These are phyloP conservation scores for Tylopilus subfusipes DNA, from an alignment of 768 basidiomycete species.

Conservation along the genomic window DNA sequence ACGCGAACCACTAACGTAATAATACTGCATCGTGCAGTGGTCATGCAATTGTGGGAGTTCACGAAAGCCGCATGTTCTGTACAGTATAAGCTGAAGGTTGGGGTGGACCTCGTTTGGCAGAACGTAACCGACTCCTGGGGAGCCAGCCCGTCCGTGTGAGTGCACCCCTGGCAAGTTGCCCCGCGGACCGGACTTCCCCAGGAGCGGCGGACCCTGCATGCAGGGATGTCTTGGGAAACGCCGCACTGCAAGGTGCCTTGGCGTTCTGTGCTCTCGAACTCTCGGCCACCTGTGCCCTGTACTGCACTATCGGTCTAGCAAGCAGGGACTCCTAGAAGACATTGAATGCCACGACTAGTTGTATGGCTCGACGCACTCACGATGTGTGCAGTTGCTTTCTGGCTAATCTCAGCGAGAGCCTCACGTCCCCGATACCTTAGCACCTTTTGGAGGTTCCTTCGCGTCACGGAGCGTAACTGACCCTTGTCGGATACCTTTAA, in stretches of 20 bases:
- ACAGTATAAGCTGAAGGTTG: slow-evolving; percentile 19
- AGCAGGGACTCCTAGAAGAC: slow-evolving; percentile 57
- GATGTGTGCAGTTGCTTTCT: slow-evolving; percentile 61
- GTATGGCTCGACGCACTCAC: slow-evolving; percentile 41
- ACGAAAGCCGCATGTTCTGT: slow-evolving; percentile 20
- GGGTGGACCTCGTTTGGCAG: slow-evolving; percentile 2
- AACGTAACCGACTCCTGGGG: slow-evolving; percentile 20
- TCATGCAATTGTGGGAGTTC: slow-evolving; percentile 6
- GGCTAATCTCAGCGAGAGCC: slow-evolving; percentile 46
- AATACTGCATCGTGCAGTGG: neutral
- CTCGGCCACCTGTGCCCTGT: slow-evolving; percentile 38
- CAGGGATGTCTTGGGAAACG: slow-evolving; percentile 22
- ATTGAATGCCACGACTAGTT: slow-evolving; percentile 5
- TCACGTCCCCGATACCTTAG: slow-evolving; percentile 53
- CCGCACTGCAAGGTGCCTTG: slow-evolving; percentile 18
- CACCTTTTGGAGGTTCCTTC: slow-evolving; percentile 74
- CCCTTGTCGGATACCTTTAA: slow-evolving; percentile 37
- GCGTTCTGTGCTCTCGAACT: slow-evolving; percentile 31
- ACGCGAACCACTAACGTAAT: slow-evolving; percentile 8
- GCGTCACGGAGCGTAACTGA: slow-evolving; percentile 58
- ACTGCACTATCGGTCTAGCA: slow-evolving; percentile 57
- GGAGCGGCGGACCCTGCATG: slow-evolving; percentile 56
- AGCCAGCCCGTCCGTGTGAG: slow-evolving; percentile 35
- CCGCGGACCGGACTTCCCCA: slow-evolving; percentile 54
- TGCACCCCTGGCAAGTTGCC: slow-evolving; percentile 53